Percentiles rank a stretch among this genome's conserved stretches.
Evolutionary conservation across 1,139 yeast genomes (phyloP).

Genomic region (Oligophagozyma castellii): DNA sequence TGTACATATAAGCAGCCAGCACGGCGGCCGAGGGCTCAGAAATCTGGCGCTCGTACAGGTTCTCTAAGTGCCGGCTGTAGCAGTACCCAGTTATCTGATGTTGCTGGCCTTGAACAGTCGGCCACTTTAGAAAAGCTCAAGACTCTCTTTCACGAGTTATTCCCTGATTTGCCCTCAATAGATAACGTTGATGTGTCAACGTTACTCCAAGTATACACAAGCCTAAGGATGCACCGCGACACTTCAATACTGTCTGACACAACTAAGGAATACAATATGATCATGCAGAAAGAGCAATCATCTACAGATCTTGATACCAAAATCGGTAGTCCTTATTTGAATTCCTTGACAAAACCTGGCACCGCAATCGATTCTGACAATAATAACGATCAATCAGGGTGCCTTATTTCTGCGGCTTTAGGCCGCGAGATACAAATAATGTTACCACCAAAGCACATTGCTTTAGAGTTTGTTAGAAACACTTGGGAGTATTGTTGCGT

Average conservation of each 20-base stretch:
- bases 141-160: slow-evolving; percentile 12
- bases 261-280: slow-evolving; percentile 14
- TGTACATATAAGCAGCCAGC: slow-evolving; percentile 74
- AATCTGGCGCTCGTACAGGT: slow-evolving; percentile 2
- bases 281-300: too few relatives aligned
- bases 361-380: not conserved
- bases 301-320: too few relatives aligned
- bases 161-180: slow-evolving; percentile 20
- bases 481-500: slow-evolving; percentile 89
- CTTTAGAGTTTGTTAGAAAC: slow-evolving; percentile 57
- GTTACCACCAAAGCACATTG: slow-evolving; percentile 65
- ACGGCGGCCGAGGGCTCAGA: slow-evolving; percentile 31
- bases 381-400: not conserved
- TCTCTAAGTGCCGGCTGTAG: not conserved
- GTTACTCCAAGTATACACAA: slow-evolving; percentile 16
- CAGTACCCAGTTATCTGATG: not conserved
- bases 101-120: not conserved
- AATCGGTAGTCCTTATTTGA: slow-evolving; percentile 1
- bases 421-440: slow-evolving; percentile 46
- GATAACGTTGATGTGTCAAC: slow-evolving; percentile 17
- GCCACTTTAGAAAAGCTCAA: slow-evolving; percentile 11
- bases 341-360: not conserved
- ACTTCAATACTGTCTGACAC: slow-evolving; percentile 8
- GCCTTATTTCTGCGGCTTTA: slow-evolving; percentile 21
- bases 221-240: slow-evolving; percentile 7